Evolutionary conservation across 176 grass and related monocot genomes (phyloP), one percentile per base, ranked within the genome.

Genomic region (Phragmites australis): DNA sequence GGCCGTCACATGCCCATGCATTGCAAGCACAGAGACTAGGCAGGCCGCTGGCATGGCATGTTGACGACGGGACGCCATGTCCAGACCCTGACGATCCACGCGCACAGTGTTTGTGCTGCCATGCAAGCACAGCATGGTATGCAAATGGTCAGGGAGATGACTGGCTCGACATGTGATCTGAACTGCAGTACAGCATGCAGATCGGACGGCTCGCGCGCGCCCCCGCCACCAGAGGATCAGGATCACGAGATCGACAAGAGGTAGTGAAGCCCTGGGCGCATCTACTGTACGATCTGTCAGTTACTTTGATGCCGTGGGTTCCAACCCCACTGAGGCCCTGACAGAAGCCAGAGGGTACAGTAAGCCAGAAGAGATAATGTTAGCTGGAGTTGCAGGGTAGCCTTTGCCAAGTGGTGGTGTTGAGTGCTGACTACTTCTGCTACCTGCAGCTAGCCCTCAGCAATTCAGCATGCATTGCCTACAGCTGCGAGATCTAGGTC

Each of bases 1-100:
- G 78, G 27, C 31, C 12, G 2, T 58, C 85, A 87, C 85, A 82
- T 81, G 84, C 50, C 17, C 22, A 18, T 32, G 70, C 77, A 87
- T 73, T 67, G 34, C 32, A 40, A 67, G 30, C 61, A 52, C 76
- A 39, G 29, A 31, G 18, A 32, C 18, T 3, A 63, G 59, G 27
- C 68, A 19, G 45, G 2, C 42, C 21, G 11, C 19, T 50, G 75
- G 42, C 74, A 77, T 41, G 72, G 1, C 49, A 54, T 43, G 52
- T 5, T n/a, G n/a, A n/a, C 42, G 25, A 49, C 16, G 45, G 17
- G 2, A 45, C 29, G 26, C 68, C 60, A 49, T 60, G 53, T 2
- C 37, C 58, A 53, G 47, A 7, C 10, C 75, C 58, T 64, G 27
- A 64, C 43, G 43, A 61, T 54, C 31, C 75, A 50, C 40, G 18